phyloP scores from a whole-genome alignment of 2,329 filamentous ascomycete genomes.

The Pseudophaeomoniella oleicola region DNA sequence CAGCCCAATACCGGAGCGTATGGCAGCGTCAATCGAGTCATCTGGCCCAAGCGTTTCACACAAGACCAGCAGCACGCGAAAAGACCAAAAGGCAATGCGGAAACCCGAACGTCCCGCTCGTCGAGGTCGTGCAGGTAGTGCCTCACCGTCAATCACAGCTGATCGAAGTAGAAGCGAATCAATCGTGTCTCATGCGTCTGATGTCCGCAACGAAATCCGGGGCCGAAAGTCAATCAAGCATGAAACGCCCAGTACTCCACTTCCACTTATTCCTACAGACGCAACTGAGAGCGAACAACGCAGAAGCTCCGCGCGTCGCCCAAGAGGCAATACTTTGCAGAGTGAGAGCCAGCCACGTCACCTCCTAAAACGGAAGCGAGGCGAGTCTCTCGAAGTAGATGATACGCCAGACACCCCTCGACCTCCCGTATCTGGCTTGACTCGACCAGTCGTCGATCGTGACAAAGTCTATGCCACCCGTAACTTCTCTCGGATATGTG shows the following conservation, averaged over 20 bases:
- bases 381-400: constrained; percentile 1
- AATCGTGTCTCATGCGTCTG: constrained; percentile 10
- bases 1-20: not conserved
- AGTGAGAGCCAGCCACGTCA: constrained; percentile 3
- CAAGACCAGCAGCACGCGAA: not conserved
- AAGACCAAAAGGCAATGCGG: constrained; percentile 2
- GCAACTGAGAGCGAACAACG: constrained; percentile 19
- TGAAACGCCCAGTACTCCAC: constrained; percentile 19
- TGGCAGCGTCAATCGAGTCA: not conserved
- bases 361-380: constrained; percentile 1
- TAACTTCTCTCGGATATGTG: constrained; percentile 50
- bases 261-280: constrained; percentile 8
- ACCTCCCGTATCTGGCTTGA: constrained; percentile 10
- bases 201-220: constrained; percentile 7
- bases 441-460: constrained; percentile 16
- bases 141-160: constrained; percentile 7
- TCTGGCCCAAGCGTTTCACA: not conserved
- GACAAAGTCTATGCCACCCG: constrained; percentile 25
- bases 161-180: constrained; percentile 10
- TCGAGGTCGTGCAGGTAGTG: constrained; percentile 8
- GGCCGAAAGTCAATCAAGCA: constrained; percentile 10
- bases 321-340: constrained; percentile 9
- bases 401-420: constrained; percentile 1
- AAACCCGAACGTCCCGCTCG: constrained; percentile 2
- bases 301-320: constrained; percentile 15